A percentile compares a stretch with the other conserved stretches of the same genome.
phyloP scores from a whole-genome alignment of 2,329 filamentous ascomycete species.

The Acrodontium crateriforme region DNA sequence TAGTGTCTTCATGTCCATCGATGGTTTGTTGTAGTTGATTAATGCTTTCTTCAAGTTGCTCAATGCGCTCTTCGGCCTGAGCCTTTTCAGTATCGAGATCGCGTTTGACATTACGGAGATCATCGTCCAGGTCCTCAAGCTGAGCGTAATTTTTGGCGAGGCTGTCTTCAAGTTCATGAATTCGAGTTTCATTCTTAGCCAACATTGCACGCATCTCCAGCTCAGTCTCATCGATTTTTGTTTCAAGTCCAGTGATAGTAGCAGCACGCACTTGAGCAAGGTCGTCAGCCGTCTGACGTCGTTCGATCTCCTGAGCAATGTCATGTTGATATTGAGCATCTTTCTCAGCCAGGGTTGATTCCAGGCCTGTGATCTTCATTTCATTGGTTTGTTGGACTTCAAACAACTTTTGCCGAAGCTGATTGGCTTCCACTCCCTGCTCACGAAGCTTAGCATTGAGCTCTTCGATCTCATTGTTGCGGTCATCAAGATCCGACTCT shows the following conservation, averaged over 20 bases:
- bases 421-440: slow-evolving; percentile 32
- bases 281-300: slow-evolving; percentile 25
- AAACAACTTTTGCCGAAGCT: slow-evolving; percentile 35
- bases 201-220: slow-evolving; percentile 14
- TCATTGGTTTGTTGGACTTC: slow-evolving; percentile 31
- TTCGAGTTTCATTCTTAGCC: slow-evolving; percentile 17
- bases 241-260: slow-evolving; percentile 23
- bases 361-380: slow-evolving; percentile 23
- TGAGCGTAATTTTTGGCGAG: slow-evolving; percentile 12
- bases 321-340: slow-evolving; percentile 26
- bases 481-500: slow-evolving; percentile 29
- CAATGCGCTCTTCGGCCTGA: slow-evolving; percentile 8
- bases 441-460: slow-evolving; percentile 27
- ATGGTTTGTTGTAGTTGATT: slow-evolving; percentile 12
- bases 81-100: slow-evolving; percentile 7
- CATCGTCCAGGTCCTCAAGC: slow-evolving; percentile 15
- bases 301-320: slow-evolving; percentile 25
- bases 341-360: slow-evolving; percentile 24
- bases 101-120: slow-evolving; percentile 13
- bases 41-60: slow-evolving; percentile 17
- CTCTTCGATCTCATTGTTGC: slow-evolving; percentile 27
- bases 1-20: slow-evolving; percentile 11
- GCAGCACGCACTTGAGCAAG: slow-evolving; percentile 21
- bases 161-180: slow-evolving; percentile 15
- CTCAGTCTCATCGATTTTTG: slow-evolving; percentile 22